phyloP scores from a whole-genome alignment of 1,139 yeast species.

The Taiozyma sp. region DNA sequence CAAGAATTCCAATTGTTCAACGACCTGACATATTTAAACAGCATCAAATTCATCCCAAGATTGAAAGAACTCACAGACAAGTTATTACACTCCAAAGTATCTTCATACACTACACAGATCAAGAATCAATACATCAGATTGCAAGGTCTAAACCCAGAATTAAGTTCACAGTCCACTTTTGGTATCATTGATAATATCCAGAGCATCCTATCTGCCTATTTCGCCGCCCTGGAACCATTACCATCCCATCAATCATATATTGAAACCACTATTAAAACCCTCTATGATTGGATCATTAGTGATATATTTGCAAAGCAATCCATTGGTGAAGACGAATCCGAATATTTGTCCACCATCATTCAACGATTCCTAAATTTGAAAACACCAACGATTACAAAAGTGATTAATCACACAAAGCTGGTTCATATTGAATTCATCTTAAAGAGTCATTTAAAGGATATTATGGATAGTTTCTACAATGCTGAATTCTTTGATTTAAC shows the following conservation, averaged over 20 bases:
- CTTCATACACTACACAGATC: constrained; percentile 8
- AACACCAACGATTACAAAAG: constrained; percentile 7
- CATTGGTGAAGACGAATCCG: constrained; percentile 24
- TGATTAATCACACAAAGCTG: constrained; percentile 36
- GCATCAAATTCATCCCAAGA: constrained; percentile 3
- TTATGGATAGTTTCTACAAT: constrained; percentile 64
- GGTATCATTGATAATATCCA: constrained; percentile 11
- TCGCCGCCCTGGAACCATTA: background rate
- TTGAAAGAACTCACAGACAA: constrained; percentile 13
- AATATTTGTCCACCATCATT: constrained; percentile 19
- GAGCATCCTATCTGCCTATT: constrained; percentile 3
- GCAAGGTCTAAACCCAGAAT: constrained; percentile 13
- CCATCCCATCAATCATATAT: background rate
- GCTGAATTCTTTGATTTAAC: constrained; percentile 72
- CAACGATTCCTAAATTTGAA: constrained; percentile 12
- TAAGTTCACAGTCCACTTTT: constrained; percentile 13
- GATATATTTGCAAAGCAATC: constrained; percentile 16
- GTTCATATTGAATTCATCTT: constrained; percentile 43
- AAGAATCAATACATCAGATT: constrained; percentile 3
- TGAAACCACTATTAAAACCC: constrained; percentile 13
- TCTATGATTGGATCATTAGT: constrained; percentile 21
- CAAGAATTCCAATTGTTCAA: constrained; percentile 16
- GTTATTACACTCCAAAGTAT: constrained; percentile 10
- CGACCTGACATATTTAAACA: constrained; percentile 12
- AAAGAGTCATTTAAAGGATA: constrained; percentile 57